Percentiles rank a stretch among this genome's conserved stretches.
Evolutionary conservation across 140 eudicot species (phyloP).

Genomic region (Flaveria floridana): DNA sequence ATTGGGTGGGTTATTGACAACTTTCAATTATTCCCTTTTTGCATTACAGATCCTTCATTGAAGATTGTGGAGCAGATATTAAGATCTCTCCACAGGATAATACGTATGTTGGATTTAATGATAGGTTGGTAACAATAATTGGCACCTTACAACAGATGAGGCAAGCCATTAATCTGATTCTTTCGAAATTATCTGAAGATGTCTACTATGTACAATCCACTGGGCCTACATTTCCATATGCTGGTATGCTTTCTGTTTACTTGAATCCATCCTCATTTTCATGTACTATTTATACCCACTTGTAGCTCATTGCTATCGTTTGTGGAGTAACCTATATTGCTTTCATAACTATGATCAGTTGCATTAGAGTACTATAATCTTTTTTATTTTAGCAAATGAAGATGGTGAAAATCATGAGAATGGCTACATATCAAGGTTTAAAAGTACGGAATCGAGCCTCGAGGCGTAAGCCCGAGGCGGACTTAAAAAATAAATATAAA

Average conservation of each 20-base stretch:
- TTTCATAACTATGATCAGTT: not conserved
- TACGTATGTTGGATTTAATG: slow-evolving; percentile 64
- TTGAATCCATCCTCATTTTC: slow-evolving; percentile 3
- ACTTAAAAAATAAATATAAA: no score
- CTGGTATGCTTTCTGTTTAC: slow-evolving; percentile 44
- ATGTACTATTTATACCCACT: slow-evolving; percentile 1
- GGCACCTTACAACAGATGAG: slow-evolving; percentile 75
- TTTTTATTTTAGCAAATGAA: slow-evolving; percentile 10
- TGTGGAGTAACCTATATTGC: not conserved
- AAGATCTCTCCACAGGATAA: slow-evolving; percentile 89
- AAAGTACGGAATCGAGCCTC: no score
- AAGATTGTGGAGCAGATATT: slow-evolving; percentile 79
- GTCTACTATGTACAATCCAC: slow-evolving; percentile 58
- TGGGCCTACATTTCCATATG: slow-evolving; percentile 74
- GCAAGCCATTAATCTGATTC: slow-evolving; percentile 76
- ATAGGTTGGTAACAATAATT: slow-evolving; percentile 73
- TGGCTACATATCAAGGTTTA: not conserved
- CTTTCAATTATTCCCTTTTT: slow-evolving; percentile 15
- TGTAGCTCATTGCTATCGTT: not conserved
- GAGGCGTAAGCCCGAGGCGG: no score
- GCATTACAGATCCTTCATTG: slow-evolving; percentile 69
- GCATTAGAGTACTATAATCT: slow-evolving; percentile 7
- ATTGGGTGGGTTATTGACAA: slow-evolving; percentile 19
- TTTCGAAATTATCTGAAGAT: slow-evolving; percentile 67
- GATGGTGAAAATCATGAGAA: slow-evolving; percentile 14